A percentile compares a stretch with the other conserved stretches of the same genome.
Evolutionary conservation across 768 basidiomycete genomes (phyloP).

Genomic region (Phaeotremella skinneri): DNA sequence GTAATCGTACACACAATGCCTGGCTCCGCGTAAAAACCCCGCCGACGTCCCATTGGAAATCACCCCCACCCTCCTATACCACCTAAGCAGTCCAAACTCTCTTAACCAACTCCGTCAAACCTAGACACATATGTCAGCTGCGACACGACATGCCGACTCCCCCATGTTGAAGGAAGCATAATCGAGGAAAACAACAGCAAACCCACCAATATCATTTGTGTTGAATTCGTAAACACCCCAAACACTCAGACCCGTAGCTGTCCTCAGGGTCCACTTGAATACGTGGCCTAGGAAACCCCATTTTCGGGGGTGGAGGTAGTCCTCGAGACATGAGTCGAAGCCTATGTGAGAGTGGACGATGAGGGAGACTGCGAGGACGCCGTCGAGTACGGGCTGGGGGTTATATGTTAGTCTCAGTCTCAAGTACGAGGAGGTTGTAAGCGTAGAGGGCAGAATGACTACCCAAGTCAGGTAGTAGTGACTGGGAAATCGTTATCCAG

Average conservation of each 20-base stretch:
- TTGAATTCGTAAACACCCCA: constrained; percentile 94
- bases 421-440: constrained; percentile 4
- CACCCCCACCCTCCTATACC: neutral
- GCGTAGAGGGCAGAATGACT: constrained; percentile 15
- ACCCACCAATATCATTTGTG: constrained; percentile 93
- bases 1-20: neutral
- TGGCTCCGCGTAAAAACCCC: neutral
- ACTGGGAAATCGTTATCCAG: too few species aligned
- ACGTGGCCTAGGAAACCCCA: constrained; percentile 76
- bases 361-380: constrained; percentile 77
- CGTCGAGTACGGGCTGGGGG: constrained; percentile 72
- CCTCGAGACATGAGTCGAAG: constrained; percentile 66
- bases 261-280: constrained; percentile 71
- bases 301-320: constrained; percentile 92
- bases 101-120: constrained; percentile 78
- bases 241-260: constrained; percentile 74
- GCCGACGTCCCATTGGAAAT: too few species aligned
- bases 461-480: too few species aligned
- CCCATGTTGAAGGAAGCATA: neutral
- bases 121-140: constrained; percentile 53
- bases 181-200: constrained; percentile 1
- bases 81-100: constrained; percentile 76
- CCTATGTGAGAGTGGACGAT: constrained; percentile 96
- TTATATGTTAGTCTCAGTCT: neutral
- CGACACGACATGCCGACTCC: constrained; percentile 12